Base-by-base conservation (phyloP, 1,284 basidiomycete genomes). In the Stereum hirsutum region DNA sequence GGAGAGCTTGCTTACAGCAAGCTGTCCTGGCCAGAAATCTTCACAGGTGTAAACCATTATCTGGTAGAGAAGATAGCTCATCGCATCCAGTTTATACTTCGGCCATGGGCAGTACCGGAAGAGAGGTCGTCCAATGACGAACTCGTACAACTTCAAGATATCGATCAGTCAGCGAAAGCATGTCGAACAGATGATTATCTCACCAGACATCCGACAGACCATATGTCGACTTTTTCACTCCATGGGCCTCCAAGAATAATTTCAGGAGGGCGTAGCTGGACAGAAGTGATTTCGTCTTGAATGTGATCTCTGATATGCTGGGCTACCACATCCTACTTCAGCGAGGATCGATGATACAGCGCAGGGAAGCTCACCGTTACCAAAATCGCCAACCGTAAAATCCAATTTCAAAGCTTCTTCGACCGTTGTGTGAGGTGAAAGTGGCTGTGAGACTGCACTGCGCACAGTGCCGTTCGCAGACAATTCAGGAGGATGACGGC, bases 121-220 rank as follows among this genome's bases (percentile, higher is more conserved):
- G 10, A 20, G 17, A 8, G 10, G 10, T 10, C 19, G 12, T 8
- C 19, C 33, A 10, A 19, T 17, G 33, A 19, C 8, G 8, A 35
- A 8, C 19, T 35, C 8, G 19, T 19, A 35, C n/a, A 30, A n/a
- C 28, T n/a, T 30, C 10, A 30, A 30, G 28, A 30, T 30, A 8
- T 35, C 33, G 12, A 20, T 12, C 19, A 8, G 33, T 10, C 19
- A 8, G 8, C 10, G 10, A 35, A 8, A 17, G 33, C 19, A 35
- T 8, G 28, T 8, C 10, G 28, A 30, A n/a, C 28, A n/a, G n/a
- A 30, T 30, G 28, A n/a, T 30, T n/a, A 30, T 21, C 42, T 26
- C 47, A 48, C 57, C 56, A 60, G 4, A 46, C 47, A 1, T 54
- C 49, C 1, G 52, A 35, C 11, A 10, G 19, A 12, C 33, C 33